Base-by-base conservation (phyloP, 768 basidiomycete genomes). In the Suillus sp. region DNA sequence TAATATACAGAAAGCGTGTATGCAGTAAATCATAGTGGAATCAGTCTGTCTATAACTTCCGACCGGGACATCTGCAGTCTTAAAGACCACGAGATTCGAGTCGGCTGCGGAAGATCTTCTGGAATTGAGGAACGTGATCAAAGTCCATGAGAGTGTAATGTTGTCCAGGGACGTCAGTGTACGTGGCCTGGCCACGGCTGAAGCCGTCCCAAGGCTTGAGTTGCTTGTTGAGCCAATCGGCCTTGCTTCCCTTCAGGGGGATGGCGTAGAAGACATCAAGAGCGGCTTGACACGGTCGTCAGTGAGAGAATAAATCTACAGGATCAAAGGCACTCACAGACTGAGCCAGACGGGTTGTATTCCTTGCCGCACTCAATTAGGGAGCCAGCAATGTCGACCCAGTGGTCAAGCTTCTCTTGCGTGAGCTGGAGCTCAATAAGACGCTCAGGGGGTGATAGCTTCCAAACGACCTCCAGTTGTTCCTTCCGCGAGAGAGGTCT, bases 371-470 rank as follows among this genome's bases (percentile, higher is more conserved):
- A 68, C 22, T 70, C 69, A 47, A 65, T 67, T 4, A 71, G 64
- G 14, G 70, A 71, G 8, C 68, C 59, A 40, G 65, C 66, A 13
- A 71, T 65, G 50, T 67, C 60, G 7, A 71, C 68, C 70, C 70
- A 71, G 45, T 69, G 70, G 38, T 64, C 62, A 43, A 71, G 68
- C 45, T 66, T 71, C 57, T 67, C 67, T 14, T 58, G 67, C 0
- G 71, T 67, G 34, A 72, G 62, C 50, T 72, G 67, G 7, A 72
- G 60, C 63, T 72, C 71, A 11, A 62, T 62, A 1, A 70, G 62
- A 42, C 70, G 70, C 2, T 65, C 64, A 0, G 68, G 68, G 30
- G 70, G 64, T 34, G 70, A 64, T 40, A 64, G 10, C 5, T 65
- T 59, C 68, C 70, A 71, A 1, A 71, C 61, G 7, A 60, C 51